phyloP scores from a whole-genome alignment of 441 rosid species.

The Aleurites moluccanus region DNA sequence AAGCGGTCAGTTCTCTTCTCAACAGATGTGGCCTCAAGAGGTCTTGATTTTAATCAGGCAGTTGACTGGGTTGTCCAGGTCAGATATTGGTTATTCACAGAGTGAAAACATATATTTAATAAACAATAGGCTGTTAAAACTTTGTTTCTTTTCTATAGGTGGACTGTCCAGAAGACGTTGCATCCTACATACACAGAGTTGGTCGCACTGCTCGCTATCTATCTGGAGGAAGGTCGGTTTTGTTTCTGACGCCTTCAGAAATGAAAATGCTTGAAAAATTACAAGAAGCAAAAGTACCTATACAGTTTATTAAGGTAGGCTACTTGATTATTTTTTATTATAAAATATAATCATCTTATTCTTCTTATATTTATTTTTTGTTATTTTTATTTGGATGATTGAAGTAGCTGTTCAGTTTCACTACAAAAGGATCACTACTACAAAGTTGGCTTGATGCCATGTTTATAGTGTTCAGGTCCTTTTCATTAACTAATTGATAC shows the following conservation, averaged over 20 bases:
- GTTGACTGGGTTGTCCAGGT: slow-evolving; percentile 99
- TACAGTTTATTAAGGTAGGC: slow-evolving; percentile 68
- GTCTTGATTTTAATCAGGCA: slow-evolving; percentile 87
- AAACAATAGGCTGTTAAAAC: slow-evolving; percentile 8
- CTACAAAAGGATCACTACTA: not conserved
- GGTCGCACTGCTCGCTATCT: slow-evolving; percentile 94
- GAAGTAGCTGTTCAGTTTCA: not conserved
- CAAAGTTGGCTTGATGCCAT: not conserved
- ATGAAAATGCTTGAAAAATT: slow-evolving; percentile 88
- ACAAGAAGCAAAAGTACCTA: slow-evolving; percentile 68
- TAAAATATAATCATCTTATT: too few relatives aligned
- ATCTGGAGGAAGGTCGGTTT: slow-evolving; percentile 69
- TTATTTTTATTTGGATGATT: not conserved
- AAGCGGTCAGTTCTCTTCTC: slow-evolving; percentile 81
- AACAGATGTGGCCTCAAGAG: slow-evolving; percentile 96
- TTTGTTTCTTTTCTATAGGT: slow-evolving; percentile 43
- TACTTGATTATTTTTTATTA: not conserved
- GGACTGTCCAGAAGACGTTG: slow-evolving; percentile 96
- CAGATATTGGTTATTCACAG: slow-evolving; percentile 17
- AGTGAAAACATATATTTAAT: not conserved
- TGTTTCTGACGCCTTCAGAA: slow-evolving; percentile 87
- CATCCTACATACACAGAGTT: slow-evolving; percentile 92
- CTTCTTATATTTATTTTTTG: not conserved
- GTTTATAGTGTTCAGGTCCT: not conserved
- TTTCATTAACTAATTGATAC: not conserved